Evolutionary conservation across 345 rosid species (phyloP).

Genomic region (Eucalyptus pumila): DNA sequence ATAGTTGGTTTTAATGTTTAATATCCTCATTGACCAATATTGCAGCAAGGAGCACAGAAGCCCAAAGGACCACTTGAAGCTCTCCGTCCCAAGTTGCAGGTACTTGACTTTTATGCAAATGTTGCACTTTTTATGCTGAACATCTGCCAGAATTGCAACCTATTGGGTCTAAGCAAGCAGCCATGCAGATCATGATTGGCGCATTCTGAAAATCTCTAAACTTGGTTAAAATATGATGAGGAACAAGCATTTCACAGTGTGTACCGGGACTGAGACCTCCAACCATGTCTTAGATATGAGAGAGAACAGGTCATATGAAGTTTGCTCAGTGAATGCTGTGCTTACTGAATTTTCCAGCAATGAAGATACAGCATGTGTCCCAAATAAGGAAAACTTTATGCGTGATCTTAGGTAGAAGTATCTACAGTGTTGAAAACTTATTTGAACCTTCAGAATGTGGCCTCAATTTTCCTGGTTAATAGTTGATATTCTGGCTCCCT

Average conservation of each 20-base stretch:
- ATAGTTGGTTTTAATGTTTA: neutral
- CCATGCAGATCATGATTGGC: neutral
- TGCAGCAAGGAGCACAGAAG: conserved; percentile 67
- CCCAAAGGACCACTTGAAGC: conserved; percentile 82
- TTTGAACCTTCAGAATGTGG: neutral
- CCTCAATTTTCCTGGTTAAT: neutral
- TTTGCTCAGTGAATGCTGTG: neutral
- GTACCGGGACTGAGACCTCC: neutral
- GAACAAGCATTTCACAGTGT: neutral
- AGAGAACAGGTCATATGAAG: neutral
- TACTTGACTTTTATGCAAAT: neutral
- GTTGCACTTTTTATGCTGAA: neutral
- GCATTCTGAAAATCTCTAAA: neutral
- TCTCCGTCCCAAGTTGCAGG: conserved; percentile 88
- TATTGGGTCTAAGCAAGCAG: neutral
- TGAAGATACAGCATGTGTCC: neutral
- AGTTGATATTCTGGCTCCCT: neutral
- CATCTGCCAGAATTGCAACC: neutral
- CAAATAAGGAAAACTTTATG: neutral
- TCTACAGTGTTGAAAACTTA: neutral
- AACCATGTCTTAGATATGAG: neutral
- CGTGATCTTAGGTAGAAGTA: neutral
- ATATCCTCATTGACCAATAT: neutral
- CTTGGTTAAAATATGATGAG: neutral
- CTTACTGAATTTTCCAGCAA: neutral